Evolutionary conservation across 495 filamentous ascomycete genomes (phyloP).

Genomic region (Letharia columbiana): DNA sequence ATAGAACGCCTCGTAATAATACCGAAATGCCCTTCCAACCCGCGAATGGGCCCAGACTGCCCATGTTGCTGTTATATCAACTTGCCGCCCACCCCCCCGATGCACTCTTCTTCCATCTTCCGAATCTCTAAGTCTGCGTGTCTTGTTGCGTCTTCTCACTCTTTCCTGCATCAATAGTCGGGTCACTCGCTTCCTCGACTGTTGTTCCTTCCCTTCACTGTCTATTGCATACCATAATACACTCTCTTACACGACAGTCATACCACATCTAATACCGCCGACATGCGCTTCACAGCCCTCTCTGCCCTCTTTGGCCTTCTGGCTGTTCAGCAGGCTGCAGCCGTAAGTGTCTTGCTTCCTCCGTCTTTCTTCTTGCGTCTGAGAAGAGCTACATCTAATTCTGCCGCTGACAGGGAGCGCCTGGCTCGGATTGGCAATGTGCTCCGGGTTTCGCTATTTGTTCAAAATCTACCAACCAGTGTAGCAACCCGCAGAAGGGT

Average conservation of each 20-base stretch:
- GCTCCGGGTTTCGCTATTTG: slow-evolving; percentile 24
- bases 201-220: slow-evolving; percentile 23
- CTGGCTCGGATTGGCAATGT: slow-evolving; percentile 4
- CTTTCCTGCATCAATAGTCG: slow-evolving; percentile 24
- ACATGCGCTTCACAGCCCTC: slow-evolving; percentile 24
- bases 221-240: slow-evolving; percentile 21
- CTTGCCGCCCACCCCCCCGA: slow-evolving; percentile 17
- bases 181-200: slow-evolving; percentile 29
- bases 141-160: slow-evolving; percentile 23
- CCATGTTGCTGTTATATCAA: slow-evolving; percentile 23
- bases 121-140: slow-evolving; percentile 23
- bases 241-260: slow-evolving; percentile 6
- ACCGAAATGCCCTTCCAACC: slow-evolving; percentile 7
- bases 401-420: neutral
- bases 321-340: slow-evolving; percentile 45
- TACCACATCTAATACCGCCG: slow-evolving; percentile 17
- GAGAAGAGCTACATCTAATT: neutral
- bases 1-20: neutral
- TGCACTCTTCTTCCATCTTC: slow-evolving; percentile 22
- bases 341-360: slow-evolving; percentile 28
- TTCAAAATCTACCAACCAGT: slow-evolving; percentile 62
- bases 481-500: slow-evolving; percentile 51
- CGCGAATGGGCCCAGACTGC: slow-evolving; percentile 6
- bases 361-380: too few species aligned
- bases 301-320: slow-evolving; percentile 24